A percentile compares a stretch with the other conserved stretches of the same genome.
Evolutionary conservation across 1,284 basidiomycete species (phyloP).

Genomic region (Rhodotorula mucilaginosa): DNA sequence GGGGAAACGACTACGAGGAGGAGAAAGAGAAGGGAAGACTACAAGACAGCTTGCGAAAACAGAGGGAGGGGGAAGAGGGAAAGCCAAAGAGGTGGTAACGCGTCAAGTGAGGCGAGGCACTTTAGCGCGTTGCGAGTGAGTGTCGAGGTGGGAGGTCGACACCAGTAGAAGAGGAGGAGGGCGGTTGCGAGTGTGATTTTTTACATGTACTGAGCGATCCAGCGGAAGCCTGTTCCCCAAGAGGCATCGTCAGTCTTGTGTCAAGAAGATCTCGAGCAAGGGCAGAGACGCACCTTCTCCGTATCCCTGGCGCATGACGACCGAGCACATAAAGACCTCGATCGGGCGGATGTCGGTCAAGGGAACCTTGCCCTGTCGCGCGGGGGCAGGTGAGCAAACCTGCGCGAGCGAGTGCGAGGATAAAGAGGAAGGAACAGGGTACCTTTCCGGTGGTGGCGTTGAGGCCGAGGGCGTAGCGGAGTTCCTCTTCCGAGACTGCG

Average conservation of each 20-base stretch:
- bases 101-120: not conserved
- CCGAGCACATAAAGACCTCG: conserved; percentile 99
- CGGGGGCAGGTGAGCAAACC: not conserved
- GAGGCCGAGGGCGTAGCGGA: conserved; percentile 89
- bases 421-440: conserved; percentile 36
- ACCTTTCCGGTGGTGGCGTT: conserved; percentile 99
- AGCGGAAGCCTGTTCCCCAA: conserved; percentile 72
- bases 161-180: not conserved
- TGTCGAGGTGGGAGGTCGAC: not conserved
- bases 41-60: not conserved
- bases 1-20: not conserved
- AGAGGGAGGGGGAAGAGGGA: not conserved
- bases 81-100: not conserved
- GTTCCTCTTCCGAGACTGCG: conserved; percentile 95
- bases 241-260: not conserved
- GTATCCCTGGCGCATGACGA: conserved; percentile 98
- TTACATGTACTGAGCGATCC: conserved; percentile 92
- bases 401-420: no score
- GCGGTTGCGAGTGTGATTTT: not conserved
- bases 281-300: conserved; percentile 69
- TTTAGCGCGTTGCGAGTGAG: not conserved
- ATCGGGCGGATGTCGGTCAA: conserved; percentile 96
- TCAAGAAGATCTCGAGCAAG: conserved; percentile 1
- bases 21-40: not conserved
- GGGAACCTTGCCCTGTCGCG: conserved; percentile 83